phyloP scores from a whole-genome alignment of 1,139 yeast species.

The Diutina siamensis region DNA sequence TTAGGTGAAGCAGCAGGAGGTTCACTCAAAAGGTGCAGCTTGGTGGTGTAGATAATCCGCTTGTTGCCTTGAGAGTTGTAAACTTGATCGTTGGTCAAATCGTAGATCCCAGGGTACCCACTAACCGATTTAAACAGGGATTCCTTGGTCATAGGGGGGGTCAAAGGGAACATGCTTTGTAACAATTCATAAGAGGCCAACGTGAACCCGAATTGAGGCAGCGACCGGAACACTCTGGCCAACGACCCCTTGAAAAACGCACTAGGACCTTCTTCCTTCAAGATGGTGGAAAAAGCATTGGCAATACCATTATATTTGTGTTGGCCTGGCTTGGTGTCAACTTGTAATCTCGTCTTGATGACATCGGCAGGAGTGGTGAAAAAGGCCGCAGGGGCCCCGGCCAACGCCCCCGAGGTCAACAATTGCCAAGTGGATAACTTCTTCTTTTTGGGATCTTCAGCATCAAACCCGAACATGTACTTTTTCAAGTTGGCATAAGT shows the following conservation, averaged over 20 bases:
- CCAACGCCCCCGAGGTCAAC: conserved; percentile 81
- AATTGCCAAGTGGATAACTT: conserved; percentile 73
- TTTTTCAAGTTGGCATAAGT: conserved; percentile 88
- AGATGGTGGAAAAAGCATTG: conserved; percentile 66
- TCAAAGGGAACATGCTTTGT: conserved; percentile 34
- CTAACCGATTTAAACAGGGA: conserved; percentile 34
- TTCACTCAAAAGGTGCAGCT: conserved; percentile 8
- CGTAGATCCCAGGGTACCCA: conserved; percentile 38
- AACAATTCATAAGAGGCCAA: conserved; percentile 90
- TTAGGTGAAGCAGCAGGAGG: conserved; percentile 10
- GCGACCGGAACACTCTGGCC: conserved; percentile 88
- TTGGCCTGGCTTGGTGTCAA: conserved; percentile 71
- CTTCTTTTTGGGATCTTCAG: conserved; percentile 37
- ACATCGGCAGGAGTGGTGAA: conserved; percentile 96
- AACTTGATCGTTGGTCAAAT: conserved; percentile 36
- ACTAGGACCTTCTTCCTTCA: conserved; percentile 59
- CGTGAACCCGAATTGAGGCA: conserved; percentile 97
- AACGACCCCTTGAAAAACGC: conserved; percentile 96
- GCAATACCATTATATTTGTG: conserved; percentile 62
- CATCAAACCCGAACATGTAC: conserved; percentile 75
- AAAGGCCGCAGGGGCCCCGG: conserved; percentile 97
- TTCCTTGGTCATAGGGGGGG: conserved; percentile 34
- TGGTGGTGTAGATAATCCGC: conserved; percentile 14
- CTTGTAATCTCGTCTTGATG: conserved; percentile 87
- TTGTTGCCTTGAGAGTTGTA: conserved; percentile 22